Evolutionary conservation across 257 asterid genomes (phyloP), one percentile per base, ranked within the genome.

Genomic region (Cynanchum wilfordii): DNA sequence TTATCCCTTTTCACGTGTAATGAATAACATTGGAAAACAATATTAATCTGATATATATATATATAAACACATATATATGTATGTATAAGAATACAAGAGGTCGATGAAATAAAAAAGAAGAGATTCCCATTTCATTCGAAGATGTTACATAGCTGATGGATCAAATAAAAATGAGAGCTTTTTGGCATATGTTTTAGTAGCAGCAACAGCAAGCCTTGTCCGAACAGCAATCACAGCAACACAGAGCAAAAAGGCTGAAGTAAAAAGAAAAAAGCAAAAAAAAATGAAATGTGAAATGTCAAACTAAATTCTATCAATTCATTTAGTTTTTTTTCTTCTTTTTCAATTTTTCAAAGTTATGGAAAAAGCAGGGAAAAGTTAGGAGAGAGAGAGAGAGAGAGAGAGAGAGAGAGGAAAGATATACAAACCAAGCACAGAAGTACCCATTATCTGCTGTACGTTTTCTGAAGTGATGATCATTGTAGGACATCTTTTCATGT

Each of bases 401-500:
- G 36, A 30, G 36, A 30, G 36, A 30, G 3, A 44, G 5, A 69
- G 5, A 51, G 0, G 36, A 13, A 17, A 44, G 16, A 67, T 22
- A 52, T 54, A 49, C 64, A 16, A 15, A 77, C 77, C 79, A 80
- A 51, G 82, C 76, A 55, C 66, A 83, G 76, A 80, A 56, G 78
- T 66, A 73, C 36, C 80, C 84, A 52, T 78, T 80, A 24, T 78
- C 77, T 76, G 72, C 71, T 0, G 49, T 78, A 27, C 77, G 73
- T 22, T 71, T 70, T n/a, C 69, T 72, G 24, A 75, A 47, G 66
- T 77, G 82, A 3, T 75, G 82, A 3, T 72, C 79, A 17, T 30
- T 11, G 60, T 76, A 76, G 19, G 77, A 68, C 73, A 82, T 71
- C 65, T 54, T 36, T 40, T 77, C 72, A 22, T 42, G 45, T 10